phyloP scores from a whole-genome alignment of 2,329 filamentous ascomycete genomes.

The Colletotrichum endophyticum region DNA sequence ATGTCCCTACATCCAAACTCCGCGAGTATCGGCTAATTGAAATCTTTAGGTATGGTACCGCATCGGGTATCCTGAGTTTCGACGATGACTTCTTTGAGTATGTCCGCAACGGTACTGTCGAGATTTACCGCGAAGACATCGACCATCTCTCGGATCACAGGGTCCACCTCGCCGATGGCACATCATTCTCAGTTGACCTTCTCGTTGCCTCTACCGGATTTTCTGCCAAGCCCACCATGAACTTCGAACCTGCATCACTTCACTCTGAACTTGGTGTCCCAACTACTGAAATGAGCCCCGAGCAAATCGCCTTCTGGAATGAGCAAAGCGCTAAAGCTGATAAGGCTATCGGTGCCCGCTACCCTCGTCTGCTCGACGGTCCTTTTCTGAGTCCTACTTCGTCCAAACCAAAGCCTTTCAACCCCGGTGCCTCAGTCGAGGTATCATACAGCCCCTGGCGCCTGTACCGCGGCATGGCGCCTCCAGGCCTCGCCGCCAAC shows the following conservation, averaged over 20 bases:
- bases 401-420: conserved; percentile 12
- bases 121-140: conserved; percentile 61
- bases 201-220: conserved; percentile 38
- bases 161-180: conserved; percentile 53
- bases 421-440: conserved; percentile 19
- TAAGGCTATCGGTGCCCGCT: conserved; percentile 8
- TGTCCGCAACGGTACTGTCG: conserved; percentile 56
- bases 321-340: conserved; percentile 19
- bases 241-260: conserved; percentile 20
- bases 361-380: conserved; percentile 20
- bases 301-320: conserved; percentile 20
- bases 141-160: conserved; percentile 45
- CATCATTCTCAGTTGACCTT: conserved; percentile 48
- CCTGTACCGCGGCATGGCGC: conserved; percentile 30
- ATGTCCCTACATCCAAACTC: neutral
- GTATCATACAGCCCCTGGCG: conserved; percentile 26
- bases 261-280: conserved; percentile 26
- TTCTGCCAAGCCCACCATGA: conserved; percentile 24
- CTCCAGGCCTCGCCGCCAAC: conserved; percentile 31
- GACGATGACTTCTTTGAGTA: conserved; percentile 60
- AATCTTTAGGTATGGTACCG: conserved; percentile 54
- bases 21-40: neutral
- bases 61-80: conserved; percentile 67
- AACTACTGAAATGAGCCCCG: conserved; percentile 11
- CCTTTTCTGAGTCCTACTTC: conserved; percentile 13